Conservation (phyloP, 768 basidiomycete species). For the Amanita pseudoporphyria region DNA sequence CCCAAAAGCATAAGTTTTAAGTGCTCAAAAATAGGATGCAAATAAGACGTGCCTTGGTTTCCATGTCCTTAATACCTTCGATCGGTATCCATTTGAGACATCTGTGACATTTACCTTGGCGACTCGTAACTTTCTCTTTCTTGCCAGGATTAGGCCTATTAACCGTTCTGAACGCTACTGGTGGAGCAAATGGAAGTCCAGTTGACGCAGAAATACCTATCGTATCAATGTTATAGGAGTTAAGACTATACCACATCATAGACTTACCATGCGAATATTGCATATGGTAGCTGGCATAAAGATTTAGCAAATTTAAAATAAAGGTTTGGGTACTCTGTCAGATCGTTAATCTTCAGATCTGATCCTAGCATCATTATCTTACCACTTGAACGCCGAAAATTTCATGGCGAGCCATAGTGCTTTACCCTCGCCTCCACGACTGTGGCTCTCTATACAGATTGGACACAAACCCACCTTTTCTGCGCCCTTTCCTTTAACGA, state of each 20-base stretch:
- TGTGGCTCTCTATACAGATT: slow-evolving; percentile 52
- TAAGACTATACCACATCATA: not conserved
- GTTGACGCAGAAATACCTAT: slow-evolving; percentile 64
- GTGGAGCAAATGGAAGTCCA: slow-evolving; percentile 70
- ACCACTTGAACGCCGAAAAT: slow-evolving; percentile 79
- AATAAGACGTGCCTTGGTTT: slow-evolving; percentile 47
- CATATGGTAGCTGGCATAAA: slow-evolving; percentile 61
- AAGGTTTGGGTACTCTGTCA: not conserved
- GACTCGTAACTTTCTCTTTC: slow-evolving; percentile 46
- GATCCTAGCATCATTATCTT: slow-evolving; percentile 9
- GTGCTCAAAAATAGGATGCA: not conserved
- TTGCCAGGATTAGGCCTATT: slow-evolving; percentile 39
- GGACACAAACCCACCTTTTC: slow-evolving; percentile 74
- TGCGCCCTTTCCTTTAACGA: slow-evolving; percentile 57
- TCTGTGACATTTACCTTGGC: slow-evolving; percentile 72
- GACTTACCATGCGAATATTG: slow-evolving; percentile 63
- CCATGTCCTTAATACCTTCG: slow-evolving; percentile 65
- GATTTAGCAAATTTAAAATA: not conserved
- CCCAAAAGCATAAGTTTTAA: not conserved
- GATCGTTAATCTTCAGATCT: not conserved
- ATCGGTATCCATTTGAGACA: slow-evolving; percentile 65
- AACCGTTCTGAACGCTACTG: slow-evolving; percentile 46
- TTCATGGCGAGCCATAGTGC: slow-evolving; percentile 71
- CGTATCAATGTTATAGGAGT: not conserved
- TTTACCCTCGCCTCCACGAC: slow-evolving; percentile 55